Evolutionary conservation across 495 filamentous ascomycete genomes (phyloP), one percentile per base, ranked within the genome.

Genomic region (Hypomontagnella monticulosa): DNA sequence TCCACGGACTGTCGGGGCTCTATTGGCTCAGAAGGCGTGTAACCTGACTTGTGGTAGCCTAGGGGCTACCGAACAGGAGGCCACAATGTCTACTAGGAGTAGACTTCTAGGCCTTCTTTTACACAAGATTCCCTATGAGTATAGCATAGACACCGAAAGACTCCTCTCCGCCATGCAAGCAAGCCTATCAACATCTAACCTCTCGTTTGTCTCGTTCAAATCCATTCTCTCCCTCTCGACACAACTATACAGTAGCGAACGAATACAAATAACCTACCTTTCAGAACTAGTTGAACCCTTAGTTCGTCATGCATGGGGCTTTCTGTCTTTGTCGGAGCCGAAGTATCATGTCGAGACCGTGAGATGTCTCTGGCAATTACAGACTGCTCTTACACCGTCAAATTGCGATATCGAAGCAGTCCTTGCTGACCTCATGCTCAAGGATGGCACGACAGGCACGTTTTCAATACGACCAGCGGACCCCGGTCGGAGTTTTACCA

Each of bases 261-360:
- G 85, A 63, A 75, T 89, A 56, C 79, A 78, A 43, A 76, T 81
- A 43, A 71, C 81, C 40, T 83, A 89, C 52, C 75, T 93, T 5
- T 87, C 87, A 30, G 82, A 86, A 18, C 73, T 94, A 14, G 84
- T 93, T 14, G 81, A 88, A 9, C 79, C 84, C 19, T 75, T 97
- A 15, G 87, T 95, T 11, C 81, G 79, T 11, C 81, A 87, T 58
- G 79, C 93, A 0, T 98, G 94, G 94, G 64, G 78, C 19, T 93
- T 89, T 71, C 79, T 97, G 33, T 91, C 92, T 0, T 88, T 91
- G 18, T 78, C 88, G 15, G 88, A 88, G 56, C 93, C 93, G 0
- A 96, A 96, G 70, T 93, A 93, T 65, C 95, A 97, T 72, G 92
- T 98, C 18, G 94, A 98, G 74, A 87, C 92, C 33, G 91, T 96